A percentile compares a stretch with the other conserved stretches of the same genome.
These are phyloP conservation scores for Trichophyton mentagrophytes DNA, from an alignment of 2,329 filamentous ascomycete genomes.

Conservation along the genomic window DNA sequence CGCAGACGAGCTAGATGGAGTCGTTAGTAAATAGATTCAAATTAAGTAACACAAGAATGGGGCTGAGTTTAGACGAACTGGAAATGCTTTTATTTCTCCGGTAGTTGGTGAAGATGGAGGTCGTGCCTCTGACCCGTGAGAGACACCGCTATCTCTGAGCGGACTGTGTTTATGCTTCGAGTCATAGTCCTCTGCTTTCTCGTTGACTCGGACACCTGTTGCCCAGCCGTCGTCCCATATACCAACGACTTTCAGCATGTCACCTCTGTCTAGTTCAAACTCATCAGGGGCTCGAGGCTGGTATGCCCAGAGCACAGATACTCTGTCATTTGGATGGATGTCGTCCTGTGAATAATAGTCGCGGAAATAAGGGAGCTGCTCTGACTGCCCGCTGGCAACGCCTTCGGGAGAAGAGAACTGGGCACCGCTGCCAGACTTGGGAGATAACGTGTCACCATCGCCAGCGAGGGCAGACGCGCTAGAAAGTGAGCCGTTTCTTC, in stretches of 20 bases:
- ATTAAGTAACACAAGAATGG: background rate
- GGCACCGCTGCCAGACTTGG: slow-evolving; percentile 51
- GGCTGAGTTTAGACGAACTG: slow-evolving; percentile 28
- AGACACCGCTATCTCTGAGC: slow-evolving; percentile 88
- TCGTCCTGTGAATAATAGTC: slow-evolving; percentile 98
- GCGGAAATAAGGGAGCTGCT: slow-evolving; percentile 92
- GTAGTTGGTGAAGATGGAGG: slow-evolving; percentile 50
- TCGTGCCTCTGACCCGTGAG: slow-evolving; percentile 55
- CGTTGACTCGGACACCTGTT: slow-evolving; percentile 71
- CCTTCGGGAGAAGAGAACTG: slow-evolving; percentile 77
- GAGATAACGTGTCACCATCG: slow-evolving; percentile 56
- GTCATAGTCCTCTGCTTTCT: slow-evolving; percentile 83
- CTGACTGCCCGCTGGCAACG: slow-evolving; percentile 76
- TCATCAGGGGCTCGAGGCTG: slow-evolving; percentile 88
- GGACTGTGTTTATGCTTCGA: slow-evolving; percentile 47
- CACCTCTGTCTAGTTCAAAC: slow-evolving; percentile 81
- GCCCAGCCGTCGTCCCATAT: slow-evolving; percentile 99
- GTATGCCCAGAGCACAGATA: slow-evolving; percentile 91
- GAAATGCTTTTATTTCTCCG: slow-evolving; percentile 94
- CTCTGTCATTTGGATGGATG: slow-evolving; percentile 79
- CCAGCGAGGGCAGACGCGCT: slow-evolving; percentile 62
- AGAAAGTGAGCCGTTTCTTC: slow-evolving; percentile 78
- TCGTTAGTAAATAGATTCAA: background rate
- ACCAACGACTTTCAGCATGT: slow-evolving; percentile 95
- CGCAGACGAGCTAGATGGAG: slow-evolving; percentile 56